Conservation (phyloP, 2,329 filamentous ascomycete genomes). For the Microcyclospora tardicrescens region DNA sequence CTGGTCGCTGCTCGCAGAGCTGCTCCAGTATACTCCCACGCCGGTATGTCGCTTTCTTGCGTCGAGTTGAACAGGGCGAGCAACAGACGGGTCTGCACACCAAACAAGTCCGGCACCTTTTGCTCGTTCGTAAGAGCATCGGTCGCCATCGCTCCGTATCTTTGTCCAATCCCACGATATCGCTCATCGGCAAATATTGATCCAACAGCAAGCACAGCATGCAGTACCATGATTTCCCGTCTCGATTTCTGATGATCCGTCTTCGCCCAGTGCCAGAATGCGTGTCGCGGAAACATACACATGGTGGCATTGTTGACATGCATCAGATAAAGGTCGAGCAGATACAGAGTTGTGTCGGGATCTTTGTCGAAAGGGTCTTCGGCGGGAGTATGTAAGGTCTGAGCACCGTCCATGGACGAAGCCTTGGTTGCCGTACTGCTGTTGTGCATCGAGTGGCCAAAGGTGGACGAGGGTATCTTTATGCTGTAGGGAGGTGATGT, state of each 20-base stretch:
- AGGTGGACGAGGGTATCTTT: too few species aligned
- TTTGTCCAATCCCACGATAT: slow-evolving; percentile 27
- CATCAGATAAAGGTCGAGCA: slow-evolving; percentile 45
- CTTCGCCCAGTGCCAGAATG: slow-evolving; percentile 46
- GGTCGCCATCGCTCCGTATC: slow-evolving; percentile 43
- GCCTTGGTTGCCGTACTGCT: too few species aligned
- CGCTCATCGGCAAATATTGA: slow-evolving; percentile 42
- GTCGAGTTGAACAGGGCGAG: slow-evolving; percentile 55
- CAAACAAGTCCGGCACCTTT: slow-evolving; percentile 45
- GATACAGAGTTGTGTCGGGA: slow-evolving; percentile 36
- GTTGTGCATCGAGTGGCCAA: too few species aligned
- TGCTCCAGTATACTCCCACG: slow-evolving; percentile 51
- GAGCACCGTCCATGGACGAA: too few species aligned
- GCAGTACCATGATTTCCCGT: slow-evolving; percentile 46
- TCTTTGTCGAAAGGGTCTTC: slow-evolving; percentile 43
- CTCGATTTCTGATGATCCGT: slow-evolving; percentile 21
- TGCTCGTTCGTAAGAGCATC: slow-evolving; percentile 42
- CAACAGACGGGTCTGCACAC: slow-evolving; percentile 55
- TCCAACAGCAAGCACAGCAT: slow-evolving; percentile 46
- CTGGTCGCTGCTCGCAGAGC: slow-evolving; percentile 48
- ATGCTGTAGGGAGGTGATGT: slow-evolving; percentile 10
- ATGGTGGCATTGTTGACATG: slow-evolving; percentile 43
- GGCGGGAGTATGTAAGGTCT: background rate
- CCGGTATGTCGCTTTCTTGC: slow-evolving; percentile 44
- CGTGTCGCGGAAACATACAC: slow-evolving; percentile 41